phyloP scores from a whole-genome alignment of 495 filamentous ascomycete genomes.

The Aspergillus nanangensis region DNA sequence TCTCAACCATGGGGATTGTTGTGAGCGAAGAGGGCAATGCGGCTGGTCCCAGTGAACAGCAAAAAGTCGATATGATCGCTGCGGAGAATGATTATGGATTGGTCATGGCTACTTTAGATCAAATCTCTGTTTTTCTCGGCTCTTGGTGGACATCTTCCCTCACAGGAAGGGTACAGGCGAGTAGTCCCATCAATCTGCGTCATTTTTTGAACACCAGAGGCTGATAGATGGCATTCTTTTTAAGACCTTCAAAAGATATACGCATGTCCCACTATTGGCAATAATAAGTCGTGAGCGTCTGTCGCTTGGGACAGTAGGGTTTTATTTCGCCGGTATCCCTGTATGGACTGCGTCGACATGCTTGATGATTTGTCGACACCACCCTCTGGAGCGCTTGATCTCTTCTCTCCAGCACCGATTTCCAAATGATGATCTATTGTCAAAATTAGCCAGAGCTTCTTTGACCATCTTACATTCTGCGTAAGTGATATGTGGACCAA shows the following conservation, averaged over 20 bases:
- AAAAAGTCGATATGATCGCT: conserved; percentile 37
- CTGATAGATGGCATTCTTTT: conserved; percentile 3
- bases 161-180: conserved; percentile 44
- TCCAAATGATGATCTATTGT: conserved; percentile 18
- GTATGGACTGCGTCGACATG: conserved; percentile 38
- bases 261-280: conserved; percentile 31
- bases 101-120: conserved; percentile 39
- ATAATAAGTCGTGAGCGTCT: conserved; percentile 36
- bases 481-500: too few species aligned
- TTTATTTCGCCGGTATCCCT: conserved; percentile 44
- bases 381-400: conserved; percentile 34
- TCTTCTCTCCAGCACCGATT: conserved; percentile 22
- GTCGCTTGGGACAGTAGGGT: conserved; percentile 26
- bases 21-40: conserved; percentile 38
- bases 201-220: background rate
- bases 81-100: conserved; percentile 49
- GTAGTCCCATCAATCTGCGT: background rate
- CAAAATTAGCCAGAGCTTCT: conserved; percentile 22
- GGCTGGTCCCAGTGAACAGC: conserved; percentile 31
- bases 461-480: conserved; percentile 29
- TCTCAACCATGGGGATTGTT: conserved; percentile 52
- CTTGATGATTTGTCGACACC: conserved; percentile 37
- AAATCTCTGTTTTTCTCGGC: conserved; percentile 35
- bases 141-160: conserved; percentile 43
- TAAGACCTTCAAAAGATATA: conserved; percentile 45